Percentiles rank a stretch among this genome's conserved stretches.
phyloP scores from a whole-genome alignment of 2,329 filamentous ascomycete genomes.

The Cladophialophora psammophila region DNA sequence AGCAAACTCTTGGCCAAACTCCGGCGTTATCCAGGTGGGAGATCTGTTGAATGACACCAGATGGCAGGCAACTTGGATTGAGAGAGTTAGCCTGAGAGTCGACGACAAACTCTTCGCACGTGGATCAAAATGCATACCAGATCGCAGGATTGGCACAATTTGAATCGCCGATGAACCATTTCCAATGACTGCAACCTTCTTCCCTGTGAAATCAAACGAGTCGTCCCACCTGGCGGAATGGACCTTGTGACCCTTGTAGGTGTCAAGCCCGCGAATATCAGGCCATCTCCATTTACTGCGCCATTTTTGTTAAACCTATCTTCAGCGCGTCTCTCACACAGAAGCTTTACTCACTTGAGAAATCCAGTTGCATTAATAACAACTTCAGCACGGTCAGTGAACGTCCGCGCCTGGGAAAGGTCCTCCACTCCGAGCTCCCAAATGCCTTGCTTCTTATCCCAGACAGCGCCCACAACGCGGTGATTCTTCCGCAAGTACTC shows the following conservation, averaged over 20 bases:
- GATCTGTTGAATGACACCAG: constrained; percentile 39
- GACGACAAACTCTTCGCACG: too few species aligned
- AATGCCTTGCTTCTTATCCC: constrained; percentile 59
- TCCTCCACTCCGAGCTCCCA: constrained; percentile 59
- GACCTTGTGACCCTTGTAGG: constrained; percentile 41
- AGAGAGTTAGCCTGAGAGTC: not conserved
- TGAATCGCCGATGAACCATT: constrained; percentile 40
- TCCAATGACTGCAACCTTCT: constrained; percentile 62
- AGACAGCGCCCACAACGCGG: constrained; percentile 62
- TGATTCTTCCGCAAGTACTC: constrained; percentile 45
- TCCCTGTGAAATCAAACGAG: constrained; percentile 60
- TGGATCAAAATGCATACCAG: constrained; percentile 37
- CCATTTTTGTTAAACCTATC: not conserved
- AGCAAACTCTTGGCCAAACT: constrained; percentile 28
- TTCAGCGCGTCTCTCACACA: not conserved
- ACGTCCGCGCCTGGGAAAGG: constrained; percentile 37
- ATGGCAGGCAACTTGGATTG: constrained; percentile 30
- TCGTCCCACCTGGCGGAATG: constrained; percentile 50
- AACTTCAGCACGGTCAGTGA: constrained; percentile 54
- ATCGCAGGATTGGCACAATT: constrained; percentile 48
- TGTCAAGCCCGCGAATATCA: constrained; percentile 39
- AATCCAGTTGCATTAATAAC: constrained; percentile 65
- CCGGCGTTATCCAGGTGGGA: constrained; percentile 39
- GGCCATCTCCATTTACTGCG: constrained; percentile 43
- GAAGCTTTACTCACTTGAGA: constrained; percentile 51